These are phyloP conservation scores for Epichloe sibirici DNA, from an alignment of 2,329 filamentous ascomycete genomes.

Conservation along the genomic window DNA sequence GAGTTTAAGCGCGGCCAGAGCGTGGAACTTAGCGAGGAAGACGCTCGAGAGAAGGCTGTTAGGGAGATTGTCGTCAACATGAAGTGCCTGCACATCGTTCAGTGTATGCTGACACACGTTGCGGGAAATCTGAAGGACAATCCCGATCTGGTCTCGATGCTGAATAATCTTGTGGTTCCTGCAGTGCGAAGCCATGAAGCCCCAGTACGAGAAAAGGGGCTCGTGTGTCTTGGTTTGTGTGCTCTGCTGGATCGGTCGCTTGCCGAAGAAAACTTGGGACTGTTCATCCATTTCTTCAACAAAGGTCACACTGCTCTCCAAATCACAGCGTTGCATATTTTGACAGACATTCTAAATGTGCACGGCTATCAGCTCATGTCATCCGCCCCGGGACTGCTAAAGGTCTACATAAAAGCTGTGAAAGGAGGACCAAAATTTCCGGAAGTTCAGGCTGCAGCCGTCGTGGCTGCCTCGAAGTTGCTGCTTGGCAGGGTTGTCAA, in stretches of 20 bases:
- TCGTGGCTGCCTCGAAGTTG: slow-evolving; percentile 73
- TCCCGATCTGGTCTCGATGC: slow-evolving; percentile 85
- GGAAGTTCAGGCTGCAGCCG: slow-evolving; percentile 70
- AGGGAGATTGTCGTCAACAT: slow-evolving; percentile 93
- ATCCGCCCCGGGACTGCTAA: slow-evolving; percentile 57
- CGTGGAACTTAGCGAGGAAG: slow-evolving; percentile 45
- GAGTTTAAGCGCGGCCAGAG: slow-evolving; percentile 28
- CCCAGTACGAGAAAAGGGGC: slow-evolving; percentile 78
- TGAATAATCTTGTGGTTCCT: slow-evolving; percentile 93
- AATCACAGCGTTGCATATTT: slow-evolving; percentile 78
- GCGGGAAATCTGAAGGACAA: slow-evolving; percentile 79
- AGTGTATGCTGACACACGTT: slow-evolving; percentile 94
- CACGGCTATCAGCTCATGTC: slow-evolving; percentile 70
- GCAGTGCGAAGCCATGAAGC: slow-evolving; percentile 89
- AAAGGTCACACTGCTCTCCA: slow-evolving; percentile 87
- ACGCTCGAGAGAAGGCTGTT: slow-evolving; percentile 62
- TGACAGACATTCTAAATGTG: slow-evolving; percentile 85
- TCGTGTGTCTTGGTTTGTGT: slow-evolving; percentile 82
- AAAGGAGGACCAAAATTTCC: slow-evolving; percentile 57
- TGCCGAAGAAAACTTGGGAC: slow-evolving; percentile 78
- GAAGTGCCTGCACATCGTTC: slow-evolving; percentile 94
- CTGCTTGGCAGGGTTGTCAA: slow-evolving; percentile 70
- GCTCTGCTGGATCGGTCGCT: slow-evolving; percentile 84
- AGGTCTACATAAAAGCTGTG: slow-evolving; percentile 75
- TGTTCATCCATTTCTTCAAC: slow-evolving; percentile 93